Evolutionary conservation across 192 early-diverging fungal genomes (phyloP).

Genomic region (Gigaspora rosea): DNA sequence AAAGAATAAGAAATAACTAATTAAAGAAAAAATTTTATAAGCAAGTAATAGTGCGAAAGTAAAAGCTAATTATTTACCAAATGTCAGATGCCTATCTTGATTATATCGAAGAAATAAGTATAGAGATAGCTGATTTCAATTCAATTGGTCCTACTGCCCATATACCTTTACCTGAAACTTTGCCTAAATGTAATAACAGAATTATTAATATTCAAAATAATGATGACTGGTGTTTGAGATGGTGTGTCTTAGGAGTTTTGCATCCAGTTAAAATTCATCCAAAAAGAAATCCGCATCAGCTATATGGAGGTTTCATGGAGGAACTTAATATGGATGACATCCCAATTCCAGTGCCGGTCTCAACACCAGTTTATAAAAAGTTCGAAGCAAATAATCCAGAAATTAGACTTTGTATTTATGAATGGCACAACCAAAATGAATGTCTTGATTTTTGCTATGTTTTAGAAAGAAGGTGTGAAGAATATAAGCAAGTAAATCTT

Average conservation of each 20-base stretch:
- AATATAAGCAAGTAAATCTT: conserved; percentile 20
- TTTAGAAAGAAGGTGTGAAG: not conserved
- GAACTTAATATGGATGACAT: conserved; percentile 15
- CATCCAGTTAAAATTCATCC: conserved; percentile 19
- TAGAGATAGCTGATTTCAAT: conserved; percentile 4
- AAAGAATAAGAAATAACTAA: not conserved
- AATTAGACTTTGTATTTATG: conserved; percentile 16
- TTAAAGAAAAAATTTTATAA: not conserved
- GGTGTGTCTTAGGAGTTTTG: conserved; percentile 11
- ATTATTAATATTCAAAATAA: conserved; percentile 24
- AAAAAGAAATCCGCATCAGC: conserved; percentile 15
- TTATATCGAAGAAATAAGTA: conserved; percentile 20
- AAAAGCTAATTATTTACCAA: conserved; percentile 6
- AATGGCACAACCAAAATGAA: conserved; percentile 21
- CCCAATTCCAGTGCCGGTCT: conserved; percentile 8
- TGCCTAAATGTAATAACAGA: conserved; percentile 16
- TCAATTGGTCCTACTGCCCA: not conserved
- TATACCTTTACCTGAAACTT: conserved; percentile 4
- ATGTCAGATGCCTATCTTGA: conserved; percentile 14
- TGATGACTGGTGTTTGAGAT: conserved; percentile 24
- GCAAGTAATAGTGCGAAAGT: not conserved
- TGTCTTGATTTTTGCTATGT: conserved; percentile 14
- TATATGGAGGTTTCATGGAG: conserved; percentile 6
- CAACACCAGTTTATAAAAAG: conserved; percentile 20
- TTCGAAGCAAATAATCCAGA: conserved; percentile 22